Percentiles rank a stretch among this genome's conserved stretches.
Evolutionary conservation across 1,284 basidiomycete genomes (phyloP).

Genomic region (Cryptococcus sp.): DNA sequence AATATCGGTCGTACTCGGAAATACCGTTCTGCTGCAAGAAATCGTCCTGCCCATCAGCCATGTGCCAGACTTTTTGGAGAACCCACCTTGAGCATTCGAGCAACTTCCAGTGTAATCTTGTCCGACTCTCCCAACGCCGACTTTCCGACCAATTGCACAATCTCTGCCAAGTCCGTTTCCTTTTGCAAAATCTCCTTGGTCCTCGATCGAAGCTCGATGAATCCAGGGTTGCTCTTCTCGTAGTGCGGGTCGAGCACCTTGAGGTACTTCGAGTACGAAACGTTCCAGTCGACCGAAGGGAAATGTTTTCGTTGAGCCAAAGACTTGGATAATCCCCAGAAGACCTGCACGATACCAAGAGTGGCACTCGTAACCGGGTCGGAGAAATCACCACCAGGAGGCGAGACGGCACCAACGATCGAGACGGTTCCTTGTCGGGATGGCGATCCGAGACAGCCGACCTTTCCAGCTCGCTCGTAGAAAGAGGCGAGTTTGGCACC

Average conservation of each 20-base stretch:
- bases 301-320: constrained; percentile 92
- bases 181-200: constrained; percentile 98
- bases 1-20: constrained; percentile 93
- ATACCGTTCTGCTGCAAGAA: constrained; percentile 99
- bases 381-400: constrained; percentile 98
- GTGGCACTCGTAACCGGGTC: constrained; percentile 98
- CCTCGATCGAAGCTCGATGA: constrained; percentile 82
- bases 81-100: constrained; percentile 72
- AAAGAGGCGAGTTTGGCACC: constrained; percentile 93
- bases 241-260: constrained; percentile 93
- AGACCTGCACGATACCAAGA: constrained; percentile 97
- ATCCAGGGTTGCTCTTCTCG: constrained; percentile 83
- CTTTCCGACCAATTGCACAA: constrained; percentile 98
- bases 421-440: constrained; percentile 87
- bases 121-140: constrained; percentile 94
- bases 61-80: not conserved
- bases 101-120: constrained; percentile 98
- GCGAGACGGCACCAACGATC: constrained; percentile 97
- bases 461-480: constrained; percentile 99
- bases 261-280: constrained; percentile 98
- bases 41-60: constrained; percentile 68
- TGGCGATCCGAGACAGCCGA: constrained; percentile 85
- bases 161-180: constrained; percentile 96
- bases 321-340: constrained; percentile 51
- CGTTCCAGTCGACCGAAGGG: constrained; percentile 98